phyloP scores from a whole-genome alignment of 31 red algal species.

The Endocladia muricata region DNA sequence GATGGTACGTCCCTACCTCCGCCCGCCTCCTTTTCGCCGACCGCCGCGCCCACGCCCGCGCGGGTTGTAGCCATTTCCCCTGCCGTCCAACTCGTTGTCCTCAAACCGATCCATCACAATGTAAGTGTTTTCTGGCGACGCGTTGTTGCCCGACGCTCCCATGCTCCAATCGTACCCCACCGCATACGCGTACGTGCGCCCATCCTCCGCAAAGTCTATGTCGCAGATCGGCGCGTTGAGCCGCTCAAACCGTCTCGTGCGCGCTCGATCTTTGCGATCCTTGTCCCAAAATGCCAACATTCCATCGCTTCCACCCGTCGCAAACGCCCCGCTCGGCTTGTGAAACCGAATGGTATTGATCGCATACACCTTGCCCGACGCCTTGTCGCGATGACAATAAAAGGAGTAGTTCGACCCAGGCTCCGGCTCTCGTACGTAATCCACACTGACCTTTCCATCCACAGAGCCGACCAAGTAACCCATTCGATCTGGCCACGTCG shows the following conservation, averaged over 20 bases:
- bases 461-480: conserved; percentile 76
- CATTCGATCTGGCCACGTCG: conserved; percentile 71
- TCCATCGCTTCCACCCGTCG: conserved; percentile 83
- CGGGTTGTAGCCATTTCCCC: conserved; percentile 4
- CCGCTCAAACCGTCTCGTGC: conserved; percentile 58
- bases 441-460: conserved; percentile 77
- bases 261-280: conserved; percentile 50
- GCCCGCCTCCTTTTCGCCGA: conserved; percentile 10
- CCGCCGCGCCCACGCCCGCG: conserved; percentile 9
- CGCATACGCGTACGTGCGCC: conserved; percentile 79
- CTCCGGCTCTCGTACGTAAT: conserved; percentile 53
- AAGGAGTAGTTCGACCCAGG: conserved; percentile 33
- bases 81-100: conserved; percentile 58
- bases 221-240: conserved; percentile 64
- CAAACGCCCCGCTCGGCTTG: conserved; percentile 57
- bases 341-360: conserved; percentile 74
- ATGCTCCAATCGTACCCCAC: conserved; percentile 91
- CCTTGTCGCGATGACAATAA: conserved; percentile 77
- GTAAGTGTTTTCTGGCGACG: conserved; percentile 36
- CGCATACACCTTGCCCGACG: conserved; percentile 19
- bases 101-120: conserved; percentile 82
- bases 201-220: conserved; percentile 62
- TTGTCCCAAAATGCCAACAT: conserved; percentile 87
- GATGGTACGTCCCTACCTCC: background rate
- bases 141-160: conserved; percentile 57